A percentile compares a stretch with the other conserved stretches of the same genome.
Evolutionary conservation across 257 asterid species (phyloP).

Genomic region (Solanum appendiculatum): DNA sequence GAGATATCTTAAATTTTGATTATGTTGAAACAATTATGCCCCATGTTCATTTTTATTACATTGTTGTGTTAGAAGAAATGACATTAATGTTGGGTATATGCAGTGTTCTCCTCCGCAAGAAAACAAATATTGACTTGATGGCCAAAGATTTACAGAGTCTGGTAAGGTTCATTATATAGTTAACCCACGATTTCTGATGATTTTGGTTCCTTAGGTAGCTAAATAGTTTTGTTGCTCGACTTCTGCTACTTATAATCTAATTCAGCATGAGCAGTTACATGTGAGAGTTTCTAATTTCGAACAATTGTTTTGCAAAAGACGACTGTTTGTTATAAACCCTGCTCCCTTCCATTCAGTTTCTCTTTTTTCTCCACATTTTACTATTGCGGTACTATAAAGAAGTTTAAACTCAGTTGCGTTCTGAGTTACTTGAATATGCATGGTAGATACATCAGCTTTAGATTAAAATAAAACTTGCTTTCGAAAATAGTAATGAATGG

Average conservation of each 20-base stretch:
- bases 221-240: neutral
- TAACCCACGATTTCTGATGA: neutral
- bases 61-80: neutral
- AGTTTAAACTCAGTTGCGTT: neutral
- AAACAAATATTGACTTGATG: conserved; percentile 54
- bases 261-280: neutral
- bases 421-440: neutral
- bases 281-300: neutral
- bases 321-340: neutral
- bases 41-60: neutral
- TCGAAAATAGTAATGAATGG: neutral
- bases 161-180: conserved; percentile 29
- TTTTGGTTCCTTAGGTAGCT: neutral
- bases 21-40: neutral
- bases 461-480: neutral
- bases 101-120: conserved; percentile 70
- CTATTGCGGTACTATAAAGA: neutral
- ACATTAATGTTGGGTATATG: conserved; percentile 15
- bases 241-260: neutral
- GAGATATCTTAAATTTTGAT: neutral
- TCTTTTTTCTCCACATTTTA: neutral
- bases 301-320: neutral
- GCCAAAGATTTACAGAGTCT: conserved; percentile 55
- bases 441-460: neutral
- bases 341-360: neutral